phyloP scores from a whole-genome alignment of 257 asterid genomes.

The Capsicum baccatum region DNA sequence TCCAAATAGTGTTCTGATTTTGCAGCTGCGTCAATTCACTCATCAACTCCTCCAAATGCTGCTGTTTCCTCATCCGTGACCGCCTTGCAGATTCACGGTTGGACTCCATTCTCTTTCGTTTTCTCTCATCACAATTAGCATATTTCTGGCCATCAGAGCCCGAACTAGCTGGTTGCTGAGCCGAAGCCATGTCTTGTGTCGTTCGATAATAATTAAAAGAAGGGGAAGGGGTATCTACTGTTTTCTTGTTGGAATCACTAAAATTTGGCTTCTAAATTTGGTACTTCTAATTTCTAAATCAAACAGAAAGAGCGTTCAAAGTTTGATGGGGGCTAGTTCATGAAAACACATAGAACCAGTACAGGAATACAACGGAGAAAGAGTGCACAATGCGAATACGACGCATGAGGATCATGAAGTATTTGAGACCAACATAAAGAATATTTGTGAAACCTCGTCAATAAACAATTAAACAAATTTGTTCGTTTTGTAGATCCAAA shows the following conservation, averaged over 20 bases:
- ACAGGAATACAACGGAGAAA: slow-evolving; percentile 84
- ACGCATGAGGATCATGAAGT: slow-evolving; percentile 65
- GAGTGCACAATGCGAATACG: slow-evolving; percentile 79
- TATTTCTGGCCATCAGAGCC: slow-evolving; percentile 49
- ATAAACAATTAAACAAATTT: background rate
- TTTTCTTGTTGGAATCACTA: background rate
- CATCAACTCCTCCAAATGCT: slow-evolving; percentile 59
- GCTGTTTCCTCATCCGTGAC: slow-evolving; percentile 78
- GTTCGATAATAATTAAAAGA: background rate
- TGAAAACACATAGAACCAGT: slow-evolving; percentile 90
- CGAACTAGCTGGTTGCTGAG: slow-evolving; percentile 49
- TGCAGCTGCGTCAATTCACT: slow-evolving; percentile 50
- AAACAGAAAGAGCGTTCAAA: slow-evolving; percentile 10
- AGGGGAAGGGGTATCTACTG: background rate
- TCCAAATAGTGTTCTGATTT: slow-evolving; percentile 55
- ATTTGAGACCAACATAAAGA: slow-evolving; percentile 32
- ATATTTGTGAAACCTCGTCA: slow-evolving; percentile 12
- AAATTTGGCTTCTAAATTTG: background rate
- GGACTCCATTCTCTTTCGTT: slow-evolving; percentile 78
- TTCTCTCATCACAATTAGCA: slow-evolving; percentile 58
- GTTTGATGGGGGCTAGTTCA: slow-evolving; percentile 47
- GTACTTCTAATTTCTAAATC: background rate
- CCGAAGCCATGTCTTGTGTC: slow-evolving; percentile 47
- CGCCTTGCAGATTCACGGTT: slow-evolving; percentile 86
- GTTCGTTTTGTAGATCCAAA: background rate